Conservation (phyloP, 768 basidiomycete species). For the Auriscalpium orientale region DNA sequence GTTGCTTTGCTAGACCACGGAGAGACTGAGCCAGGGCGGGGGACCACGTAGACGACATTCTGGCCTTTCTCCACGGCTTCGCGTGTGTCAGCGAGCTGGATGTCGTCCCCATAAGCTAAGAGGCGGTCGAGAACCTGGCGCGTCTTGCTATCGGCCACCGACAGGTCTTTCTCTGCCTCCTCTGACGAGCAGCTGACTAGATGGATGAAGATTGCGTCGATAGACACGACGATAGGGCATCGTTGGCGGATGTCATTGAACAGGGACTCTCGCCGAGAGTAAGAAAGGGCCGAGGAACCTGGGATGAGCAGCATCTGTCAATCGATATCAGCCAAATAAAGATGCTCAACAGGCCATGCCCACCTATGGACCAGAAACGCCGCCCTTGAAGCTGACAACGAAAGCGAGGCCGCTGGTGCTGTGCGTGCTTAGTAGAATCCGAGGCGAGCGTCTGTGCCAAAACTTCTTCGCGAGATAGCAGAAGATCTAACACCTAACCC, state of each 20-base stretch:
- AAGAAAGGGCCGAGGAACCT: conserved; percentile 72
- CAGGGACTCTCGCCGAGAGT: conserved; percentile 60
- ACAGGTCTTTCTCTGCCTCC: conserved; percentile 40
- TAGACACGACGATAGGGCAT: conserved; percentile 46
- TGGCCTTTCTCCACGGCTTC: conserved; percentile 23
- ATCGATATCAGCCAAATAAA: background rate
- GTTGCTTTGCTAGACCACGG: conserved; percentile 99
- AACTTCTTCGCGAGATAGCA: no score
- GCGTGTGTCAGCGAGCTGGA: conserved; percentile 39
- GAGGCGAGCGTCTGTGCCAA: no score
- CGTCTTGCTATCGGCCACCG: conserved; percentile 33
- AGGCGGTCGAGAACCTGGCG: conserved; percentile 58
- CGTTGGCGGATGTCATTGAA: conserved; percentile 49
- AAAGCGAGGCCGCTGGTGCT: no score
- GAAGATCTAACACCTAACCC: no score
- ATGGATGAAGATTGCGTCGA: conserved; percentile 85
- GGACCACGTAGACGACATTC: conserved; percentile 65
- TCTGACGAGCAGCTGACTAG: conserved; percentile 58
- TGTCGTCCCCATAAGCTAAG: conserved; percentile 79
- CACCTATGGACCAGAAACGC: no score
- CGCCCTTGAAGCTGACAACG: no score
- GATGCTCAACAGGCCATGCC: no score
- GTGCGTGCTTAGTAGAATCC: no score
- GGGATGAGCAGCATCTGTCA: conserved; percentile 64
- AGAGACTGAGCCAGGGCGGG: conserved; percentile 86